phyloP scores from a whole-genome alignment of 768 basidiomycete species.

The Cubamyces lactineus region DNA sequence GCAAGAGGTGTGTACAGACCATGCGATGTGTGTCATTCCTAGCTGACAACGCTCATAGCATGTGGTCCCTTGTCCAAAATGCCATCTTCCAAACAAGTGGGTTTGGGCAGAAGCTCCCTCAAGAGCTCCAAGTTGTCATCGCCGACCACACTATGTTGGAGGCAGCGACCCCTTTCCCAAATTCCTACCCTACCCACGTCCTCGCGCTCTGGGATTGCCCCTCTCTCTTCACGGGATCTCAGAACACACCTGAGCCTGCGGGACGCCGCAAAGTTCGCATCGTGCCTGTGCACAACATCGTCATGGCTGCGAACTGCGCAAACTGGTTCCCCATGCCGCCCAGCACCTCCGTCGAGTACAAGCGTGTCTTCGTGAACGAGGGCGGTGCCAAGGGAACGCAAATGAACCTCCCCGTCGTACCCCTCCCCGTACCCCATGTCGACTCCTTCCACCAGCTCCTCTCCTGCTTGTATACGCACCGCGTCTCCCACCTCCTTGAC shows the following conservation, averaged over 20 bases:
- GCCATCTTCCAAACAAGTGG: constrained; percentile 29
- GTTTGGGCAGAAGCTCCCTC: constrained; percentile 43
- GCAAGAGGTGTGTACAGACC: constrained; percentile 43
- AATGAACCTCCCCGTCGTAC: constrained; percentile 61
- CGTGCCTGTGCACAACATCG: constrained; percentile 64
- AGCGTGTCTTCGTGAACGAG: constrained; percentile 9
- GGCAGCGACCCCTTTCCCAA: constrained; percentile 29
- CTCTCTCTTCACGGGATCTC: constrained; percentile 40
- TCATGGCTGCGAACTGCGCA: constrained; percentile 64
- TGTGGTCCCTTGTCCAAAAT: constrained; percentile 24
- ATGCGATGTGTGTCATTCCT: not conserved
- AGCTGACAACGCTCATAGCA: constrained; percentile 16
- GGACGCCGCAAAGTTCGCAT: constrained; percentile 45
- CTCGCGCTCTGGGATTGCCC: constrained; percentile 52
- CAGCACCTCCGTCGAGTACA: constrained; percentile 23
- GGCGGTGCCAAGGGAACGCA: constrained; percentile 26
- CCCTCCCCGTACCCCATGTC: constrained; percentile 70
- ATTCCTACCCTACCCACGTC: constrained; percentile 43
- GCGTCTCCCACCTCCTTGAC: constrained; percentile 57
- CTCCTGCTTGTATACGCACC: constrained; percentile 70
- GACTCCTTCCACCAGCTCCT: constrained; percentile 68
- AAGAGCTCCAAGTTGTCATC: constrained; percentile 47
- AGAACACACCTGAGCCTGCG: constrained; percentile 9
- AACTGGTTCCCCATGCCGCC: constrained; percentile 54
- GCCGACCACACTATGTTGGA: constrained; percentile 19